phyloP scores from a whole-genome alignment of 2,329 filamentous ascomycete species.

The Alternaria triticimaculans region DNA sequence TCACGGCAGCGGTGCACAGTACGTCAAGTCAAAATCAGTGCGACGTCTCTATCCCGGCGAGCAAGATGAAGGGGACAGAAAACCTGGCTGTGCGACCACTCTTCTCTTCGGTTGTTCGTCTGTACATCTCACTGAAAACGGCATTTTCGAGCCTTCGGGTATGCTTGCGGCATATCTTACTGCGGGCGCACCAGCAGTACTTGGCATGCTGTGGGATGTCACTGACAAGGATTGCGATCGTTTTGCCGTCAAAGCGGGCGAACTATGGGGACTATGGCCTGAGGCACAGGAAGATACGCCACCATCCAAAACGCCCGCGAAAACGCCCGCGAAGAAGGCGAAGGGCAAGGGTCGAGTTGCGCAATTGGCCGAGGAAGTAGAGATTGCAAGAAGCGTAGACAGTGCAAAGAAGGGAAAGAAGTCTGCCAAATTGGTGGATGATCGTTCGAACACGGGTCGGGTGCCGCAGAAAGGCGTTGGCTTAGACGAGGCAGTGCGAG shows the following conservation, averaged over 20 bases:
- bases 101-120: conserved; percentile 96
- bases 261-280: conserved; percentile 80
- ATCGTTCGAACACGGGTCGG: conserved; percentile 27
- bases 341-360: conserved; percentile 41
- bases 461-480: conserved; percentile 43
- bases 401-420: conserved; percentile 30
- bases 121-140: conserved; percentile 77
- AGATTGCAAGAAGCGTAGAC: conserved; percentile 24
- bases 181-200: conserved; percentile 78
- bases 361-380: conserved; percentile 34
- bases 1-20: conserved; percentile 93
- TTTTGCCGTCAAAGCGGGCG: conserved; percentile 79
- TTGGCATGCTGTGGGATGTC: conserved; percentile 96
- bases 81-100: conserved; percentile 70
- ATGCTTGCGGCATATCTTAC: conserved; percentile 92
- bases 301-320: conserved; percentile 31
- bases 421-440: conserved; percentile 35
- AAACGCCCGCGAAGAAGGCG: conserved; percentile 32
- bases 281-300: conserved; percentile 45
- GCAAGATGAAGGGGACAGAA: conserved; percentile 20
- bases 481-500: conserved; percentile 81
- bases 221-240: conserved; percentile 97
- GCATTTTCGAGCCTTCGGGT: conserved; percentile 84
- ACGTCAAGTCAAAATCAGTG: conserved; percentile 84
- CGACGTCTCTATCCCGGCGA: conserved; percentile 69